Percentiles rank a stretch among this genome's conserved stretches.
Evolutionary conservation across 148 eudicot genomes (phyloP).

Genomic region (Linanthus parryae): DNA sequence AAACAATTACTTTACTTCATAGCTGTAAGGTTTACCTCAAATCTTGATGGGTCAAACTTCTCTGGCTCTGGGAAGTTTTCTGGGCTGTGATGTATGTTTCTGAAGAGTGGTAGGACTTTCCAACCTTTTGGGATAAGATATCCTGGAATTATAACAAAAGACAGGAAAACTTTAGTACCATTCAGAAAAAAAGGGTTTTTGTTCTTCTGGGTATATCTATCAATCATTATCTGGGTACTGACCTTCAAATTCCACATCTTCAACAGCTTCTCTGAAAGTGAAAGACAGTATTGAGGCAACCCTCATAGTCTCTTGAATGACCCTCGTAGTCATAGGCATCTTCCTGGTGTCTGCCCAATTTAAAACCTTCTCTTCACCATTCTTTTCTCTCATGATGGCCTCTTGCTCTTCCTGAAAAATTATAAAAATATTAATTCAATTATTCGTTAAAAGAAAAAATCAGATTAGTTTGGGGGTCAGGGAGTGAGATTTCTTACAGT

Average conservation of each 20-base stretch:
- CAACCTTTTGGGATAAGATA: conserved; percentile 73
- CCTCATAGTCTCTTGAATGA: conserved; percentile 84
- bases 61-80: conserved; percentile 56
- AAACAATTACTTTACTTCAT: background rate
- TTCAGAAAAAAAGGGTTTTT: background rate
- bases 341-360: conserved; percentile 62
- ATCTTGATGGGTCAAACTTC: conserved; percentile 74
- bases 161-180: background rate
- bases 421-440: too few relatives aligned
- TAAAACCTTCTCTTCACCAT: conserved; percentile 25
- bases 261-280: conserved; percentile 96
- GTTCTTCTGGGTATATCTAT: background rate
- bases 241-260: conserved; percentile 97
- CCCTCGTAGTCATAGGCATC: conserved; percentile 74
- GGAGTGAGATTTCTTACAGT: conserved; percentile 39
- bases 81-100: conserved; percentile 71
- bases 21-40: conserved; percentile 39
- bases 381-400: conserved; percentile 33
- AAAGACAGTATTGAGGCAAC: conserved; percentile 90
- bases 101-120: conserved; percentile 69
- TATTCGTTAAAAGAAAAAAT: background rate
- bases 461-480: background rate
- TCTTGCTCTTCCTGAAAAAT: conserved; percentile 62
- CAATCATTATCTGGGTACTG: background rate
- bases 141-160: conserved; percentile 30